These are phyloP conservation scores for Thelonectria olida DNA, from an alignment of 2,329 filamentous ascomycete species.

Conservation along the genomic window DNA sequence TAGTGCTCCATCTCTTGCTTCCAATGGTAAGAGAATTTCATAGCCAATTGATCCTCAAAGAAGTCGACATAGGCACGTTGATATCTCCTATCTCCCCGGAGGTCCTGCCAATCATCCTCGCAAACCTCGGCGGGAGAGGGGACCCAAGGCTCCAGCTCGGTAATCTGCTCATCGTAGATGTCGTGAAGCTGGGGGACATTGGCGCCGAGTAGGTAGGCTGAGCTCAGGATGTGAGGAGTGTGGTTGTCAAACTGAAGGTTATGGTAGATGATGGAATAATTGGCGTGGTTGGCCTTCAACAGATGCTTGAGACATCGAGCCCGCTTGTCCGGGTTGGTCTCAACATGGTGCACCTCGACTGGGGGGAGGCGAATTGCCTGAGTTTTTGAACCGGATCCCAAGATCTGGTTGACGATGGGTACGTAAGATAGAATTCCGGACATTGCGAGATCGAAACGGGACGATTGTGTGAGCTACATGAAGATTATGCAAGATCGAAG, in stretches of 20 bases:
- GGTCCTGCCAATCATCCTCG: conserved; percentile 86
- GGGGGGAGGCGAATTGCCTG: conserved; percentile 67
- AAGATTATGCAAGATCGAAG: conserved; percentile 27
- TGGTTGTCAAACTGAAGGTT: conserved; percentile 83
- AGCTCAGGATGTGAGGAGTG: conserved; percentile 81
- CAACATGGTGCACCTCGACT: conserved; percentile 80
- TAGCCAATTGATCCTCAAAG: conserved; percentile 89
- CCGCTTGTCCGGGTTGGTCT: conserved; percentile 80
- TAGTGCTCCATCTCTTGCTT: conserved; percentile 79
- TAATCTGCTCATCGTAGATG: conserved; percentile 81
- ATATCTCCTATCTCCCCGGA: conserved; percentile 80
- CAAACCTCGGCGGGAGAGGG: conserved; percentile 87
- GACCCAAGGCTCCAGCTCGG: conserved; percentile 79
- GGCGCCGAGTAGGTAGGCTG: conserved; percentile 87
- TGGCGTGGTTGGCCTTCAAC: conserved; percentile 89
- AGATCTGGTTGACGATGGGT: conserved; percentile 40
- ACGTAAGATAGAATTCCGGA: conserved; percentile 47
- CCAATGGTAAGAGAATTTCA: conserved; percentile 82
- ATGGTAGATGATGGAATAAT: conserved; percentile 85
- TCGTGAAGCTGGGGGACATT: conserved; percentile 76
- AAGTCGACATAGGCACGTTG: conserved; percentile 94
- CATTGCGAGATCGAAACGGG: conserved; percentile 37
- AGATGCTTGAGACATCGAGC: conserved; percentile 89
- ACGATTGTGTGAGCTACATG: background rate
- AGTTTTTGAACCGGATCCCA: conserved; percentile 35